Conservation (phyloP, 176 grass and related monocot species). For the Zoysia pacifica region DNA sequence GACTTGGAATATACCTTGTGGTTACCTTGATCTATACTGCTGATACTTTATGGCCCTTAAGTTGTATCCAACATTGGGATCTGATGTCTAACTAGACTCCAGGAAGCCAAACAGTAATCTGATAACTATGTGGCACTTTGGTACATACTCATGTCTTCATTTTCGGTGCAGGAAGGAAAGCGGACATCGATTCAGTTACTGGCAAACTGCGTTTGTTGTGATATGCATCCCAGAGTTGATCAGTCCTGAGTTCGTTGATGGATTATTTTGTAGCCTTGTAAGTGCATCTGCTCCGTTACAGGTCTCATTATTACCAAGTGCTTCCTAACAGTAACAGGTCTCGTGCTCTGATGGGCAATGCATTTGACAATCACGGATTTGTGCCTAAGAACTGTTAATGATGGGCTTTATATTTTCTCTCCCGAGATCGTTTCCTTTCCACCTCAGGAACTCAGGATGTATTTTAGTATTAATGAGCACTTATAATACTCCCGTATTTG, state of each 20-base stretch:
- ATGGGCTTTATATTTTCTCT: neutral
- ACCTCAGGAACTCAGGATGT: neutral
- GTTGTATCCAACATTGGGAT: neutral
- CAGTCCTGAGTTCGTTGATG: constrained; percentile 11
- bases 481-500: neutral
- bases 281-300: neutral
- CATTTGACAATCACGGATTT: neutral
- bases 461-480: neutral
- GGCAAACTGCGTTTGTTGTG: constrained; percentile 65
- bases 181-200: constrained; percentile 75
- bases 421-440: constrained; percentile 16
- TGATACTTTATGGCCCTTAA: neutral
- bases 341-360: neutral
- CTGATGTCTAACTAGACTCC: neutral
- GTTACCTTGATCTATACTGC: neutral
- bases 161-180: constrained; percentile 64
- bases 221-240: constrained; percentile 24
- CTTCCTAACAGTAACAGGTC: neutral
- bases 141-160: neutral
- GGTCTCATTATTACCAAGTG: neutral
- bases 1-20: neutral
- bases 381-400: constrained; percentile 1
- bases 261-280: neutral
- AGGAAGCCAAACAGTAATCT: neutral
- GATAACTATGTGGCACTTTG: neutral